Percentiles rank a stretch among this genome's conserved stretches.
phyloP scores from a whole-genome alignment of 305 asterid species.

The Solanum hybrid region DNA sequence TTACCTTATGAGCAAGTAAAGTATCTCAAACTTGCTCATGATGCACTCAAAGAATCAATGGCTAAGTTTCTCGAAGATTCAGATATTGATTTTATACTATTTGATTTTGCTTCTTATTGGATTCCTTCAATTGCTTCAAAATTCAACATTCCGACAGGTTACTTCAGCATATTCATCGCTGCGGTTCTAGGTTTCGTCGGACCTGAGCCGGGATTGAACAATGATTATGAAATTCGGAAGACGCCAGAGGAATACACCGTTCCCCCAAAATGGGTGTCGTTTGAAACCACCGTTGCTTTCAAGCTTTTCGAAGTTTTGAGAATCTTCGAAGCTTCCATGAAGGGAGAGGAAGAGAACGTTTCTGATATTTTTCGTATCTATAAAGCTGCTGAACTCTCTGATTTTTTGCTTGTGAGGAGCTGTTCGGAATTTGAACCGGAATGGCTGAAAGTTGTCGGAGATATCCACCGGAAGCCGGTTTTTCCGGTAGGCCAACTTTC shows the following conservation, averaged over 20 bases:
- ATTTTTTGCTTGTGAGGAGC: not conserved
- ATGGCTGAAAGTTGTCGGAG: slow-evolving; percentile 5
- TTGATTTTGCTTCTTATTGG: slow-evolving; percentile 33
- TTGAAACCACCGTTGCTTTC: slow-evolving; percentile 20
- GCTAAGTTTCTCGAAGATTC: slow-evolving; percentile 22
- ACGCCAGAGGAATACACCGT: slow-evolving; percentile 31
- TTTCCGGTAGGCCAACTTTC: slow-evolving; percentile 30
- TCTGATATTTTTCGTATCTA: not conserved
- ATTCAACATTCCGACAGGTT: slow-evolving; percentile 15
- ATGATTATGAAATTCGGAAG: slow-evolving; percentile 8
- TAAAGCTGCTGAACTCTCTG: not conserved
- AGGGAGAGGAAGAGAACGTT: slow-evolving; percentile 8
- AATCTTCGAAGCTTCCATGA: not conserved
- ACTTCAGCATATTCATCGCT: slow-evolving; percentile 19
- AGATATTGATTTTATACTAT: slow-evolving; percentile 33
- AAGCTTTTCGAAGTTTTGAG: slow-evolving; percentile 9
- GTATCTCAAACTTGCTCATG: slow-evolving; percentile 38
- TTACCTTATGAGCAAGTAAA: slow-evolving; percentile 15
- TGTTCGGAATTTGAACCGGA: slow-evolving; percentile 10
- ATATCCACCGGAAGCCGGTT: slow-evolving; percentile 6
- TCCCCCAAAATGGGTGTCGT: slow-evolving; percentile 33
- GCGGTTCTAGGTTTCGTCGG: slow-evolving; percentile 14
- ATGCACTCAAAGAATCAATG: slow-evolving; percentile 21
- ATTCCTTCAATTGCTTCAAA: slow-evolving; percentile 23
- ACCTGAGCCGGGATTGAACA: slow-evolving; percentile 10